Evolutionary conservation across 129 eudicot species (phyloP).

Genomic region (Tagetes patula): DNA sequence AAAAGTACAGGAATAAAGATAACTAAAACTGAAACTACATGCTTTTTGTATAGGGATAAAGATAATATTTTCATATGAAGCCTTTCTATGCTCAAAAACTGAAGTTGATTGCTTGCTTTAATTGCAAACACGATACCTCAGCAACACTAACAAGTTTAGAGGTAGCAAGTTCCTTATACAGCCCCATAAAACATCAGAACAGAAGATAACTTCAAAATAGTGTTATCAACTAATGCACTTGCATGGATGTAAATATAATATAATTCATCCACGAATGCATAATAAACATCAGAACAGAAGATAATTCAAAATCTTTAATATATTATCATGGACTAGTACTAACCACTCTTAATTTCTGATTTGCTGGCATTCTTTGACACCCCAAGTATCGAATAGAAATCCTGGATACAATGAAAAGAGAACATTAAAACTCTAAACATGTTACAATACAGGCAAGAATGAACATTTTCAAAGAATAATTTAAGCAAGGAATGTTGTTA

Average conservation of each 20-base stretch:
- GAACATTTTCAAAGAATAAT: slow-evolving; percentile 7
- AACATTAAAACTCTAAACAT: slow-evolving; percentile 8
- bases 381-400: slow-evolving; percentile 79
- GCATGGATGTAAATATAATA: slow-evolving; percentile 22
- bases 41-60: not conserved
- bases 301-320: slow-evolving; percentile 14
- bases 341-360: slow-evolving; percentile 89
- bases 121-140: not conserved
- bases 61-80: not conserved
- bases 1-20: not conserved
- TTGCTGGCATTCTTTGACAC: slow-evolving; percentile 82
- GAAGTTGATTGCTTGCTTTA: slow-evolving; percentile 1
- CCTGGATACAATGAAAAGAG: slow-evolving; percentile 41
- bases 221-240: not conserved
- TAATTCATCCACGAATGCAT: slow-evolving; percentile 3
- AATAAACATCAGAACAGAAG: slow-evolving; percentile 5
- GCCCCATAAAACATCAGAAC: not conserved
- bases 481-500: not conserved
- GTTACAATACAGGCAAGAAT: not conserved
- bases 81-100: not conserved
- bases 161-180: not conserved
- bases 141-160: not conserved
- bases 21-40: not conserved
- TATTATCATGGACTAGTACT: slow-evolving; percentile 34
- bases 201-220: not conserved